These are phyloP conservation scores for Fusarium nygamai DNA, from an alignment of 2,329 filamentous ascomycete species.

Conservation along the genomic window DNA sequence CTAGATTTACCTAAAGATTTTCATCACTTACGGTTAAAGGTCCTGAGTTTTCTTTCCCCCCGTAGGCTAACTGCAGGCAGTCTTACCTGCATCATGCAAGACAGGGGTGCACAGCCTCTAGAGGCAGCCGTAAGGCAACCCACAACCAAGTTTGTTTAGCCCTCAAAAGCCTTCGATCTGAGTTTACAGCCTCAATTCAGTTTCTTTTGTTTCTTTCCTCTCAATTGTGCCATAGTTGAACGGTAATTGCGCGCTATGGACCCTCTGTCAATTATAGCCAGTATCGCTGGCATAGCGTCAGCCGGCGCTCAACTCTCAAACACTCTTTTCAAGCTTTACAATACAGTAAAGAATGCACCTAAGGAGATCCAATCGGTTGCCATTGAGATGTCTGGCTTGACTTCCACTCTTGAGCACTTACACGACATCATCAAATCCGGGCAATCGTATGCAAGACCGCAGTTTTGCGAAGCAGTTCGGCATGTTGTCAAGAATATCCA, in stretches of 20 bases:
- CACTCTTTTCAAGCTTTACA: constrained; percentile 6
- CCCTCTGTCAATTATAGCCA: constrained; percentile 22
- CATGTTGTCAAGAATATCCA: constrained; percentile 11
- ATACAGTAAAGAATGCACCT: constrained; percentile 5
- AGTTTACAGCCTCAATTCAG: background rate
- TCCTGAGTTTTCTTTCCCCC: background rate
- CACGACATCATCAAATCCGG: constrained; percentile 7
- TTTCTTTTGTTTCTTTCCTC: background rate
- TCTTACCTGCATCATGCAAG: background rate
- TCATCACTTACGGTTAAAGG: background rate
- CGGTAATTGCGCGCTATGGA: background rate
- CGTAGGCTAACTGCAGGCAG: background rate
- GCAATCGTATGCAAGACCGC: background rate
- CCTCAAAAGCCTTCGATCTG: background rate
- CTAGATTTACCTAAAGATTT: background rate
- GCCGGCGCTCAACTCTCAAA: constrained; percentile 22
- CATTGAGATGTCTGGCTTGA: constrained; percentile 15
- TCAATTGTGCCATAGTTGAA: background rate
- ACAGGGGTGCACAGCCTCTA: constrained; percentile 8
- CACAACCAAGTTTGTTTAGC: background rate
- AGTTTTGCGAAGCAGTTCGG: background rate
- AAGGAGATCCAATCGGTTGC: constrained; percentile 8
- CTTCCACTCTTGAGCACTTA: constrained; percentile 7
- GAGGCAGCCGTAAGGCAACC: constrained; percentile 18
- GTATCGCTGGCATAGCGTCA: constrained; percentile 27